A percentile compares a stretch with the other conserved stretches of the same genome.
These are phyloP conservation scores for Cyberlindnera japonica DNA, from an alignment of 805 yeast species.

Conservation along the genomic window DNA sequence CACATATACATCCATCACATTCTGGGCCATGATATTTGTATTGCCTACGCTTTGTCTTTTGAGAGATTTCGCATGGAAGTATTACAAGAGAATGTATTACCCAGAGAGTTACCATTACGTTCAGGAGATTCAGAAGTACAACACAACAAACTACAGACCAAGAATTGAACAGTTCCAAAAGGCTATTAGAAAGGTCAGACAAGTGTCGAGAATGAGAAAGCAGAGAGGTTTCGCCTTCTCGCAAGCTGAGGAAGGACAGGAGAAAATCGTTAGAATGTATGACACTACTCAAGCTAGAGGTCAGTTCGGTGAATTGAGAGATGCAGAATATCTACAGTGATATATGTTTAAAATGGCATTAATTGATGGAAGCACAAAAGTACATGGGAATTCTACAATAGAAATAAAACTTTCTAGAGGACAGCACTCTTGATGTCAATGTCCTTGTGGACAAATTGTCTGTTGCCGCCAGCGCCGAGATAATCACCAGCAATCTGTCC, in stretches of 20 bases:
- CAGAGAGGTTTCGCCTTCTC: slow-evolving; percentile 99
- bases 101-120: slow-evolving; percentile 95
- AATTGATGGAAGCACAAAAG: no score
- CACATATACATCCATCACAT: slow-evolving; percentile 71
- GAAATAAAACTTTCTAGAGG: slow-evolving; percentile 16
- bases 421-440: slow-evolving; percentile 36
- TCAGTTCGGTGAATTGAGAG: slow-evolving; percentile 58
- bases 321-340: slow-evolving; percentile 33
- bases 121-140: slow-evolving; percentile 94
- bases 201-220: slow-evolving; percentile 95
- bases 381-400: no score
- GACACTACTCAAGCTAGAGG: slow-evolving; percentile 89
- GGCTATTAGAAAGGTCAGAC: slow-evolving; percentile 95
- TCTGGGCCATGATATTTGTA: slow-evolving; percentile 80
- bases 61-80: slow-evolving; percentile 93
- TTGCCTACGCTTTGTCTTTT: slow-evolving; percentile 74
- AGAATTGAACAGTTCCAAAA: slow-evolving; percentile 94
- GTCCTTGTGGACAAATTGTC: slow-evolving; percentile 71
- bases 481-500: slow-evolving; percentile 95
- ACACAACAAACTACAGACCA: slow-evolving; percentile 92
- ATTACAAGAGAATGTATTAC: slow-evolving; percentile 82
- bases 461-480: slow-evolving; percentile 86
- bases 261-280: slow-evolving; percentile 84
- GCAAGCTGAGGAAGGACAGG: slow-evolving; percentile 93
- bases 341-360: no score